A percentile compares a stretch with the other conserved stretches of the same genome.
Evolutionary conservation across 2,329 filamentous ascomycete genomes (phyloP).

Genomic region (Grosmannia clavigera): DNA sequence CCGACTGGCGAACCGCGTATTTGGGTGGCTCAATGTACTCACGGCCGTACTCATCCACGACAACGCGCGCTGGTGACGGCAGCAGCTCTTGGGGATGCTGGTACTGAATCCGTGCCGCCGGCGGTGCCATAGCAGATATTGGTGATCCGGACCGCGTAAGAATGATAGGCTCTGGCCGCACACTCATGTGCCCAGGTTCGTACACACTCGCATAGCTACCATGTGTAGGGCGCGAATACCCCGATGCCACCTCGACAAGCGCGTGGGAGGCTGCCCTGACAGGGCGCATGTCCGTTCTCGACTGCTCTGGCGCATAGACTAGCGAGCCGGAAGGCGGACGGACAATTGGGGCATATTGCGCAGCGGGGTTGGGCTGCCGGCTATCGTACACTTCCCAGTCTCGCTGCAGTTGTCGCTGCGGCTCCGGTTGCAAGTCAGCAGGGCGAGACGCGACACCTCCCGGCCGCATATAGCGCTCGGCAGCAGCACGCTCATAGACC

Average conservation of each 20-base stretch:
- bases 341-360: constrained; percentile 20
- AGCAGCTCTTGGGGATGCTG: neutral
- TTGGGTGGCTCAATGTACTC: constrained; percentile 54
- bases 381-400: constrained; percentile 19
- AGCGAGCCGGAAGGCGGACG: neutral
- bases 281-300: constrained; percentile 16
- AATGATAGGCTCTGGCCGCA: constrained; percentile 32
- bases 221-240: neutral
- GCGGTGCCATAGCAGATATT: constrained; percentile 26
- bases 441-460: constrained; percentile 11
- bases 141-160: constrained; percentile 34
- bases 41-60: constrained; percentile 74
- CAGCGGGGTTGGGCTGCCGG: constrained; percentile 16
- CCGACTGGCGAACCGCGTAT: constrained; percentile 31
- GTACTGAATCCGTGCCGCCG: constrained; percentile 40
- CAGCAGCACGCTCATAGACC: constrained; percentile 23
- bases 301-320: constrained; percentile 5
- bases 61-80: constrained; percentile 40
- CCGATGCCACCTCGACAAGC: constrained; percentile 18
- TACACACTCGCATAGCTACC: constrained; percentile 27
- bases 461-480: constrained; percentile 14
- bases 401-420: neutral
- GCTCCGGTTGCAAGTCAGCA: constrained; percentile 12
- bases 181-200: constrained; percentile 31
- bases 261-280: constrained; percentile 30